phyloP scores from a whole-genome alignment of 1,284 basidiomycete genomes.

The Gymnopus androsaceus region DNA sequence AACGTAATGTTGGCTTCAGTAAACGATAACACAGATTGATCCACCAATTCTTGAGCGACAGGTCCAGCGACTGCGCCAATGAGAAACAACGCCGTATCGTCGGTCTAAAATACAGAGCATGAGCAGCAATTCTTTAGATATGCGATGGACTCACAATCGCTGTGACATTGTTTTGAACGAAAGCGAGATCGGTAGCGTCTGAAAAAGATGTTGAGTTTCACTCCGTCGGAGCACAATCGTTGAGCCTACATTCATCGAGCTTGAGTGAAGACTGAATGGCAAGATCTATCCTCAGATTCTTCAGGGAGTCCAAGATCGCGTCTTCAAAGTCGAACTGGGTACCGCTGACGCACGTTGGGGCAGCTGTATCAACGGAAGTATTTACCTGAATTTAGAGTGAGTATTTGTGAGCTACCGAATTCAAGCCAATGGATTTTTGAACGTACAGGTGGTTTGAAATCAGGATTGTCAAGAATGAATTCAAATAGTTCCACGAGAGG shows the following conservation, averaged over 20 bases:
- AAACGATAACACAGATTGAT: conserved; percentile 59
- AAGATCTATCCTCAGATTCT: conserved; percentile 59
- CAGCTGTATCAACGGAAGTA: conserved; percentile 54
- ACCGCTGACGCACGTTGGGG: conserved; percentile 60
- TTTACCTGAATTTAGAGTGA: conserved; percentile 41
- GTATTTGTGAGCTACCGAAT: not conserved
- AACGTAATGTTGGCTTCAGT: conserved; percentile 65
- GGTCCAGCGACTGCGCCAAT: conserved; percentile 71
- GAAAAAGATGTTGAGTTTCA: conserved; percentile 1
- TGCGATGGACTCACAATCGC: conserved; percentile 45
- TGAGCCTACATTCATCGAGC: conserved; percentile 59
- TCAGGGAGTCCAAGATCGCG: conserved; percentile 65
- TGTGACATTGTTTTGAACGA: conserved; percentile 64
- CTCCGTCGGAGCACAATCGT: not conserved
- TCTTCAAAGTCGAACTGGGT: conserved; percentile 61
- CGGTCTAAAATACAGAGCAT: conserved; percentile 43
- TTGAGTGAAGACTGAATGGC: conserved; percentile 49
- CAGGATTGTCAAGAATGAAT: conserved; percentile 54
- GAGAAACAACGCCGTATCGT: conserved; percentile 65
- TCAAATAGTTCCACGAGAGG: conserved; percentile 64
- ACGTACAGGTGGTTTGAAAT: conserved; percentile 49
- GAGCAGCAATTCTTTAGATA: not conserved
- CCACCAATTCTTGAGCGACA: conserved; percentile 69
- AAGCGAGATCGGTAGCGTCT: conserved; percentile 63
- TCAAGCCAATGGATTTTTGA: not conserved